Evolutionary conservation across 306 rosid genomes (phyloP).

Genomic region (Pueraria montana): DNA sequence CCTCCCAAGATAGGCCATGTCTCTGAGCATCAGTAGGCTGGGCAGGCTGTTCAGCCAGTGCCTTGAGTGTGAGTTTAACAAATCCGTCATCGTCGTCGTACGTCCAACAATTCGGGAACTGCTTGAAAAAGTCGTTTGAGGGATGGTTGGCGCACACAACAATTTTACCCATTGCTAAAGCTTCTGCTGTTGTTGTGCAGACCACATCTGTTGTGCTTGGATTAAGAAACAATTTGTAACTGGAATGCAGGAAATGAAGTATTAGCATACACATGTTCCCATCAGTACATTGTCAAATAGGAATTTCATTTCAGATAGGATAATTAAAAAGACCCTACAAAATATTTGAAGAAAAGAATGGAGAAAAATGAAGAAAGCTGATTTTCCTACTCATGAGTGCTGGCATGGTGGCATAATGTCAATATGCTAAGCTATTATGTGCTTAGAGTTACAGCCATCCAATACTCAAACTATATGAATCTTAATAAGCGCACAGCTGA

Average conservation of each 20-base stretch:
- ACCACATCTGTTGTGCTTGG: slow-evolving; percentile 98
- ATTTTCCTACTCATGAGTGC: slow-evolving; percentile 9
- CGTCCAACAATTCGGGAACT: slow-evolving; percentile 85
- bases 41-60: slow-evolving; percentile 70
- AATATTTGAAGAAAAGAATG: neutral
- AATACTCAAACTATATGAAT: slow-evolving; percentile 6
- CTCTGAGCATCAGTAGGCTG: slow-evolving; percentile 74
- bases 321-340: neutral
- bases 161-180: slow-evolving; percentile 94
- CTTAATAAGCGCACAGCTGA: slow-evolving; percentile 21
- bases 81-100: slow-evolving; percentile 64
- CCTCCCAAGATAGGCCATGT: slow-evolving; percentile 84
- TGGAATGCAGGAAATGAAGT: slow-evolving; percentile 52
- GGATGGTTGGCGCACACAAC: slow-evolving; percentile 88
- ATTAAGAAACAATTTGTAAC: slow-evolving; percentile 92
- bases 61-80: slow-evolving; percentile 67
- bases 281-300: slow-evolving; percentile 29
- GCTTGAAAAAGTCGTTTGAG: slow-evolving; percentile 96
- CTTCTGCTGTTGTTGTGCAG: slow-evolving; percentile 99
- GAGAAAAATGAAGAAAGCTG: neutral
- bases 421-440: slow-evolving; percentile 8
- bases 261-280: slow-evolving; percentile 28
- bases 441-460: neutral
- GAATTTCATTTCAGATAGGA: slow-evolving; percentile 1
- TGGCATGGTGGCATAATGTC: neutral